phyloP scores from a whole-genome alignment of 139 green algal genomes.

The Mychonastes homosphaera region DNA sequence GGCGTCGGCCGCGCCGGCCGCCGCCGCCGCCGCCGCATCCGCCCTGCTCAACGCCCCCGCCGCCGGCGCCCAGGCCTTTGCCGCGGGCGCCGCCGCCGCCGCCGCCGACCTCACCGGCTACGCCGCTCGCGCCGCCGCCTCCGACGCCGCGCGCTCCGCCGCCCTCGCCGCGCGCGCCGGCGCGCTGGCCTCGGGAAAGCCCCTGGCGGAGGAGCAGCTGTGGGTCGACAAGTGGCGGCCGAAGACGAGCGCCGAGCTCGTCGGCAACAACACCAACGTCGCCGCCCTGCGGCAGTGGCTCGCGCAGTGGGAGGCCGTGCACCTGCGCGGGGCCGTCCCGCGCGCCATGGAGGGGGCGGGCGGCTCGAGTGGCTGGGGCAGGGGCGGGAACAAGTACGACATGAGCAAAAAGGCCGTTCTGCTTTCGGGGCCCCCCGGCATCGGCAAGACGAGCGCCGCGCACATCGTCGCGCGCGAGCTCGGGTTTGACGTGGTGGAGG shows the following conservation, averaged over 20 bases:
- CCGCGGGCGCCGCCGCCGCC: not conserved
- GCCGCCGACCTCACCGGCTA: not conserved
- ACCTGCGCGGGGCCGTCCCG: conserved; percentile 38
- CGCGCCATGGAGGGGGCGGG: not conserved
- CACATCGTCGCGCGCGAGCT: conserved; percentile 63
- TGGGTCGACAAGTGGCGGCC: conserved; percentile 94
- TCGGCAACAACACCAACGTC: conserved; percentile 73
- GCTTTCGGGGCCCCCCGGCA: conserved; percentile 79
- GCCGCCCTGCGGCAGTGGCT: conserved; percentile 58
- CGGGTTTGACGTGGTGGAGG: conserved; percentile 70
- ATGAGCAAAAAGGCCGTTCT: conserved; percentile 87
- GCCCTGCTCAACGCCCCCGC: not conserved
- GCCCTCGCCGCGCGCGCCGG: not conserved
- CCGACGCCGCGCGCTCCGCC: not conserved
- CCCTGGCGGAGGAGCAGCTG: no score
- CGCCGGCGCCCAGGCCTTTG: not conserved
- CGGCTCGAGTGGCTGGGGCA: conserved; percentile 3
- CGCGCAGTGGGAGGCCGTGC: conserved; percentile 52
- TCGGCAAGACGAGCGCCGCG: conserved; percentile 83
- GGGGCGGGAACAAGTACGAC: conserved; percentile 40
- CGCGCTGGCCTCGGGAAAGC: no score
- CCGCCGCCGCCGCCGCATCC: not conserved
- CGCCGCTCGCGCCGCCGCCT: not conserved
- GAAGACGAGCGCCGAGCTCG: conserved; percentile 56
- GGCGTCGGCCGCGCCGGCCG: conserved; percentile 4